phyloP scores from a whole-genome alignment of 495 filamentous ascomycete species.

The Mytilinidion resinicola region DNA sequence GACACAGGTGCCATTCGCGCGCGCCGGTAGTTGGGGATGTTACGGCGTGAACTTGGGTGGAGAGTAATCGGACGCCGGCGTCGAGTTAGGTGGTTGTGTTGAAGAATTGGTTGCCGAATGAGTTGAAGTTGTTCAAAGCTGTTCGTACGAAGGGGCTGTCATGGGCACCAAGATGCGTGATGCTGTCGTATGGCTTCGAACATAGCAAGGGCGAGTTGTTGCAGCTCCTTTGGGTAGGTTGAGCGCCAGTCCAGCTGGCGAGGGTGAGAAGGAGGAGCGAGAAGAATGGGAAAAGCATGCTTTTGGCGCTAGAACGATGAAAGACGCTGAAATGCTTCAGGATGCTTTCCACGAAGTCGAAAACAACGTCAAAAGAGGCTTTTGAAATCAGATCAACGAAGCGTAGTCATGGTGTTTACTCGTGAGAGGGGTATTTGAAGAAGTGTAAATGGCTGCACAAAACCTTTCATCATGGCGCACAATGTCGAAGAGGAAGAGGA shows the following conservation, averaged over 20 bases:
- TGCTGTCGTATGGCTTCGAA: conserved; percentile 50
- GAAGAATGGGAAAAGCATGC: not conserved
- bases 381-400: too few species aligned
- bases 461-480: too few species aligned
- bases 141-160: conserved; percentile 55
- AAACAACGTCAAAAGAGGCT: too few species aligned
- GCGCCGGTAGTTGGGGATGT: conserved; percentile 39
- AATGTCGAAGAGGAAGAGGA: too few species aligned
- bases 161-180: conserved; percentile 60
- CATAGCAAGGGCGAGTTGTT: conserved; percentile 58
- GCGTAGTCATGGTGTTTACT: too few species aligned
- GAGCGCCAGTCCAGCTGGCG: not conserved
- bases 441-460: too few species aligned
- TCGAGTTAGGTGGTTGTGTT: conserved; percentile 32
- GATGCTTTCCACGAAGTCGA: too few species aligned
- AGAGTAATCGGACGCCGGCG: conserved; percentile 34
- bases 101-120: conserved; percentile 36
- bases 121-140: conserved; percentile 34
- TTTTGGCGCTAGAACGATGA: not conserved
- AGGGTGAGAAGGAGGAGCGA: not conserved
- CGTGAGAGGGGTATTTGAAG: too few species aligned
- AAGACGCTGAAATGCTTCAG: too few species aligned
- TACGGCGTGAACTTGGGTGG: conserved; percentile 30
- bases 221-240: conserved; percentile 35
- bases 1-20: conserved; percentile 32